These are phyloP conservation scores for Ceratonia siliqua DNA, from an alignment of 306 rosid species.

Conservation along the genomic window DNA sequence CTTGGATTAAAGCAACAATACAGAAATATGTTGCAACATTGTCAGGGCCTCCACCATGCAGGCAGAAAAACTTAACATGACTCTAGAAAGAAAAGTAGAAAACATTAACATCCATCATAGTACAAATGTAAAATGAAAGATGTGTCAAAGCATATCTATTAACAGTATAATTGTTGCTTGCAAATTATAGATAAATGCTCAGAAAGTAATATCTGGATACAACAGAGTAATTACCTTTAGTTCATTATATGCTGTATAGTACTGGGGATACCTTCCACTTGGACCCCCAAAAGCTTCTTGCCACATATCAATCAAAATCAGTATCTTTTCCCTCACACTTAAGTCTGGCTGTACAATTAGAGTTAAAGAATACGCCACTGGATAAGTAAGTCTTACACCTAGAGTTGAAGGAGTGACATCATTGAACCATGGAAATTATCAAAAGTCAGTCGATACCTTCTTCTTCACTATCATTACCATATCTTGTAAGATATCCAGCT, in stretches of 20 bases:
- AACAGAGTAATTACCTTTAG: slow-evolving; percentile 56
- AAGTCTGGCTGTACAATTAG: slow-evolving; percentile 83
- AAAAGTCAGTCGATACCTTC: slow-evolving; percentile 58
- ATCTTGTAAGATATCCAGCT: slow-evolving; percentile 87
- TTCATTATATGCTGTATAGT: slow-evolving; percentile 83
- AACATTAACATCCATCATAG: background rate
- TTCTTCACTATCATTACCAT: slow-evolving; percentile 98
- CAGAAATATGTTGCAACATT: background rate
- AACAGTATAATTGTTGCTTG: slow-evolving; percentile 1
- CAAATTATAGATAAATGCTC: slow-evolving; percentile 13
- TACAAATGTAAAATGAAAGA: slow-evolving; percentile 17
- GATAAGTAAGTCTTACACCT: slow-evolving; percentile 29
- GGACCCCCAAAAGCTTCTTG: slow-evolving; percentile 97
- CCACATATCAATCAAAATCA: slow-evolving; percentile 84
- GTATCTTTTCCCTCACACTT: slow-evolving; percentile 89
- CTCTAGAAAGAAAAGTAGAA: background rate
- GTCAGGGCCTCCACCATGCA: background rate
- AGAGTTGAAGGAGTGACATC: slow-evolving; percentile 17
- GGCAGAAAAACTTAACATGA: background rate
- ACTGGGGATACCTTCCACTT: slow-evolving; percentile 82
- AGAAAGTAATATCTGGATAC: slow-evolving; percentile 17
- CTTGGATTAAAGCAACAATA: background rate
- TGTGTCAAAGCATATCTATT: background rate
- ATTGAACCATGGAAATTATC: slow-evolving; percentile 23
- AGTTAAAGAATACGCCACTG: slow-evolving; percentile 31